phyloP scores from a whole-genome alignment of 1,139 yeast genomes.

The Spathaspora jeffriesii region DNA sequence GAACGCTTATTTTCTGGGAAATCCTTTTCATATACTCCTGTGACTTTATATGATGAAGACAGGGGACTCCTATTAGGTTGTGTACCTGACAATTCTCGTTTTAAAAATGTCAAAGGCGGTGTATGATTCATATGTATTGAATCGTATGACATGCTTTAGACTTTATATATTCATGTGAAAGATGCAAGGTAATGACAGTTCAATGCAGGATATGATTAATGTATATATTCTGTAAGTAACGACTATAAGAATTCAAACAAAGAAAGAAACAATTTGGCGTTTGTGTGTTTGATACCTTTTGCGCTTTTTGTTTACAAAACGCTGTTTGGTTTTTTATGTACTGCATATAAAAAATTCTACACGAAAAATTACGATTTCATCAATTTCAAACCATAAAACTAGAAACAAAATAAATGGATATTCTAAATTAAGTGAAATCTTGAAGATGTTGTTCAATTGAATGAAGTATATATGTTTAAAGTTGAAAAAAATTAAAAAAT shows the following conservation, averaged over 20 bases:
- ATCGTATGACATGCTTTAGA: background rate
- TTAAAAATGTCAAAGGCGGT: background rate
- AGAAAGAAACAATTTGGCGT: background rate
- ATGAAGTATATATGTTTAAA: no score
- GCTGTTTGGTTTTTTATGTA: background rate
- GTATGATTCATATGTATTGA: conserved; percentile 2
- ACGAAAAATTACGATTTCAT: background rate
- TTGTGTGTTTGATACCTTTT: background rate
- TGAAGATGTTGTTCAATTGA: no score
- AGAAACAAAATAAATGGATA: no score
- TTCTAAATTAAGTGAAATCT: background rate
- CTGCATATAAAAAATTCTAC: background rate
- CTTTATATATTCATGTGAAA: background rate
- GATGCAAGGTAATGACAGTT: background rate
- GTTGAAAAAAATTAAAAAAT: background rate
- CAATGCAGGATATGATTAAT: background rate
- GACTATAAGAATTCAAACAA: background rate
- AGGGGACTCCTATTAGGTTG: background rate
- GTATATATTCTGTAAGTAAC: background rate
- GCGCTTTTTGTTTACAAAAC: conserved; percentile 1
- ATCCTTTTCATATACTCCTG: conserved; percentile 11
- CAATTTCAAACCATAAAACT: no score
- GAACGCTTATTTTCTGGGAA: conserved; percentile 15
- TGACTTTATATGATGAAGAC: conserved; percentile 2
- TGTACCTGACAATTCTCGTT: background rate